These are phyloP conservation scores for Poa pratensis DNA, from an alignment of 176 grass and related monocot species.

Conservation along the genomic window DNA sequence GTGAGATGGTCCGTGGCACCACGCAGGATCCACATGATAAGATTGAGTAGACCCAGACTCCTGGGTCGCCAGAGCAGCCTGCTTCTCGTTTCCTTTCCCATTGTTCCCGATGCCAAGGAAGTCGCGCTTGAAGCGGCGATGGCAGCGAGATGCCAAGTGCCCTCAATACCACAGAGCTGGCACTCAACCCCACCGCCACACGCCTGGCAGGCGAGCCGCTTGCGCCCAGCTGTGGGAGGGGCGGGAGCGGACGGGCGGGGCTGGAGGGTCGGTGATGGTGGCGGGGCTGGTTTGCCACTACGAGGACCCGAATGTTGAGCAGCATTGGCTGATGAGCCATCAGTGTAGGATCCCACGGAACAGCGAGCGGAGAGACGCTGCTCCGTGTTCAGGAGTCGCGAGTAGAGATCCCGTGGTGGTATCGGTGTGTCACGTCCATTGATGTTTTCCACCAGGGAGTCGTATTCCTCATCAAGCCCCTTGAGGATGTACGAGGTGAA, in stretches of 20 bases:
- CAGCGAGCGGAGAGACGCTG: background rate
- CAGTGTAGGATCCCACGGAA: background rate
- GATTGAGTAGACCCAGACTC: background rate
- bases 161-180: background rate
- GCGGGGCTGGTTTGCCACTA: background rate
- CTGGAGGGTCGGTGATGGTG: background rate
- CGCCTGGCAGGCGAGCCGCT: background rate
- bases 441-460: background rate
- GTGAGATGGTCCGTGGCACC: background rate
- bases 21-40: background rate
- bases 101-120: background rate
- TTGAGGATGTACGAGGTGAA: background rate
- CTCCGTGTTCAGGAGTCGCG: background rate
- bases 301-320: background rate
- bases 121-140: background rate
- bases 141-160: background rate
- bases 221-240: background rate
- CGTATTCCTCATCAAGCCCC: background rate
- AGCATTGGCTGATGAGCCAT: background rate
- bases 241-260: background rate
- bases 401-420: background rate
- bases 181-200: background rate
- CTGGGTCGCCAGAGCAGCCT: background rate
- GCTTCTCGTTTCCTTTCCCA: background rate
- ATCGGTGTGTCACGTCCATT: background rate